Evolutionary conservation across 2,329 filamentous ascomycete species (phyloP), one percentile per base, ranked within the genome.

Genomic region (Cadophora gregata): DNA sequence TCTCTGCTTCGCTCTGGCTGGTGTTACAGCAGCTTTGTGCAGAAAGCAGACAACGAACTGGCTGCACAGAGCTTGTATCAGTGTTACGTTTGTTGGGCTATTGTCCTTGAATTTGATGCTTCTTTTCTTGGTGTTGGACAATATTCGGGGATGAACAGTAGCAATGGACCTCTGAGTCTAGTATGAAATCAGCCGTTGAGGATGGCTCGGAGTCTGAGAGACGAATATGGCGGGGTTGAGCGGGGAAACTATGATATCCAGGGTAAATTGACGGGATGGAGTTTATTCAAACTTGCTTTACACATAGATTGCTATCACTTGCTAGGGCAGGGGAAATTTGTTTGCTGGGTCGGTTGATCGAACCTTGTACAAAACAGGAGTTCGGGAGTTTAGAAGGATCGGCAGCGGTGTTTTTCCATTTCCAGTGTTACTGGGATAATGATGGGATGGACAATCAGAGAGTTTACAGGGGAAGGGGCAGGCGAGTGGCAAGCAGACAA

Each of bases 1-100:
- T 69, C 76, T 93, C 48, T 83, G 88, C 67, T 88, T 88, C 72
- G 87, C 86, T 0, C 86, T 88, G 56, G 80, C 85, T 14, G 90
- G 84, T 0, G 81, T 92, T 7, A 86, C 84, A 38, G 83, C 85
- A 75, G 83, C 86, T 69, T 76, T 89, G 14, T 84, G 85, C 60
- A 82, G 87, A 42, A 78, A 80, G 48, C 82, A 84, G 59, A 75
- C 73, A 16, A 72, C 85, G 9, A 74, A 80, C 3, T 74, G 82
- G 62, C 56, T 80, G 25, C 82, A 84, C 62, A 81, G 81, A 64
- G 69, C 82, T 6, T 77, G 82, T 16, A 80, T 84, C 4, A 78
- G 80, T 69, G 69, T 76, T 0, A 77, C 81, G 0, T 83, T 88
- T 70, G 70, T 79, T 0, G 74, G 77, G 0, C 78, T 84, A 5